These are phyloP conservation scores for Malania oleifera DNA, from an alignment of 164 flowering plant genomes.

Conservation along the genomic window DNA sequence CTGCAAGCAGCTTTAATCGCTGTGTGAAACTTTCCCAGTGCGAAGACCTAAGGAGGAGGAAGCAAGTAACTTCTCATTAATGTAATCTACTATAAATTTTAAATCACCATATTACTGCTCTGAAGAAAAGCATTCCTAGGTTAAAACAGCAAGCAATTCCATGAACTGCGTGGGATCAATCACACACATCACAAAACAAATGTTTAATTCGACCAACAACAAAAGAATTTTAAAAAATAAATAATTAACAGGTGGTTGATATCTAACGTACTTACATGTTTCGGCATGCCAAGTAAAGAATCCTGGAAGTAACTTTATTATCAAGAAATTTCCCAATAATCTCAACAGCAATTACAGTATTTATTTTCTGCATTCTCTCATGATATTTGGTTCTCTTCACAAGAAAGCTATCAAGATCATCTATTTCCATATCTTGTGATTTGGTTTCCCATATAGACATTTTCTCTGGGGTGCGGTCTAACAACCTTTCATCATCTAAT, in stretches of 20 bases:
- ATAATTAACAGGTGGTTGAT: neutral
- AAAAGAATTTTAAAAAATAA: neutral
- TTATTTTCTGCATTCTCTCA: neutral
- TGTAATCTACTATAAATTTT: neutral
- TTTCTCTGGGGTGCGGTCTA: neutral
- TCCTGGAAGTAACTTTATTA: neutral
- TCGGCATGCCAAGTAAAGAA: neutral
- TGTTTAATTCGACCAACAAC: neutral
- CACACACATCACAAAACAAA: neutral
- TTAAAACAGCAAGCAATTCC: neutral
- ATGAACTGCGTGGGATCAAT: neutral
- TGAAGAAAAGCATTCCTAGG: neutral
- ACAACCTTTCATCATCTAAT: neutral
- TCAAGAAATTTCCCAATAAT: neutral
- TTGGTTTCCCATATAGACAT: neutral
- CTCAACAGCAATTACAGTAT: neutral
- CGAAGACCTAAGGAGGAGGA: too few relatives aligned
- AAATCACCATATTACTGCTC: neutral
- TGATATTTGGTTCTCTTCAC: neutral
- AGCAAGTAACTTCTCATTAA: neutral
- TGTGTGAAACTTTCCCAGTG: too few relatives aligned
- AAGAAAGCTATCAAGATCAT: neutral
- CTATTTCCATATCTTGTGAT: neutral
- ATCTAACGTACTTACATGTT: neutral
- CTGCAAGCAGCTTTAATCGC: too few relatives aligned